Conservation (phyloP, 257 asterid species). For the Fraxinus quadrangulata region DNA sequence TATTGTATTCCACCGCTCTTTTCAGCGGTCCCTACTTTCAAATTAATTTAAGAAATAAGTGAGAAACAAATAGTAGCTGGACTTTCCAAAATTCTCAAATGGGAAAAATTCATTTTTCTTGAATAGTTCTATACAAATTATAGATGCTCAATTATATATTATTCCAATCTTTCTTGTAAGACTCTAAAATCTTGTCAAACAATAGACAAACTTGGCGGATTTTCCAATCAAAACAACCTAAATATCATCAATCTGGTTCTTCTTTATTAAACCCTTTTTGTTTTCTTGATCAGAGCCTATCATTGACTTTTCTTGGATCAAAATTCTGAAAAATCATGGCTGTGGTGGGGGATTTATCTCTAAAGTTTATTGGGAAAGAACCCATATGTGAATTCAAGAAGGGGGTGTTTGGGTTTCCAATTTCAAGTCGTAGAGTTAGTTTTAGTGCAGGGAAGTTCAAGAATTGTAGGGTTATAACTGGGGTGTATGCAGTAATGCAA, state of each 20-base stretch:
- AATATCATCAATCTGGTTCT: background rate
- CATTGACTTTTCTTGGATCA: conserved; percentile 19
- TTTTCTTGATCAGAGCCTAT: conserved; percentile 5
- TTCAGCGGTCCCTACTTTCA: conserved; percentile 44
- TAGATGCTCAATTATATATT: background rate
- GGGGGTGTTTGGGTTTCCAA: conserved; percentile 37
- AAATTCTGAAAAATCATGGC: conserved; percentile 43
- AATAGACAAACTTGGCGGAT: conserved; percentile 40
- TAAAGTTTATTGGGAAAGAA: conserved; percentile 40
- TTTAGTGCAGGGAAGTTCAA: conserved; percentile 33
- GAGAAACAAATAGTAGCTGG: background rate
- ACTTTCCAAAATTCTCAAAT: background rate
- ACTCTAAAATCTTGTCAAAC: conserved; percentile 29
- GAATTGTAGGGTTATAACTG: conserved; percentile 12
- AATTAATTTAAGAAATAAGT: conserved; percentile 23
- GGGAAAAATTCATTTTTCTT: too few relatives aligned
- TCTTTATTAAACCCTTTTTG: background rate
- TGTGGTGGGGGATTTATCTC: conserved; percentile 48
- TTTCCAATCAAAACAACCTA: conserved; percentile 34
- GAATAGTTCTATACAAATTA: conserved; percentile 1
- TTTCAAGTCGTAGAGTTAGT: conserved; percentile 31
- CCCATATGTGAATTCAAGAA: conserved; percentile 32
- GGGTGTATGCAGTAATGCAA: conserved; percentile 54
- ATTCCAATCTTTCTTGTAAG: conserved; percentile 31
- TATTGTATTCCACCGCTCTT: conserved; percentile 27